Base-by-base conservation (phyloP, 2,329 filamentous ascomycete species). In the Apiospora malaysiana region DNA sequence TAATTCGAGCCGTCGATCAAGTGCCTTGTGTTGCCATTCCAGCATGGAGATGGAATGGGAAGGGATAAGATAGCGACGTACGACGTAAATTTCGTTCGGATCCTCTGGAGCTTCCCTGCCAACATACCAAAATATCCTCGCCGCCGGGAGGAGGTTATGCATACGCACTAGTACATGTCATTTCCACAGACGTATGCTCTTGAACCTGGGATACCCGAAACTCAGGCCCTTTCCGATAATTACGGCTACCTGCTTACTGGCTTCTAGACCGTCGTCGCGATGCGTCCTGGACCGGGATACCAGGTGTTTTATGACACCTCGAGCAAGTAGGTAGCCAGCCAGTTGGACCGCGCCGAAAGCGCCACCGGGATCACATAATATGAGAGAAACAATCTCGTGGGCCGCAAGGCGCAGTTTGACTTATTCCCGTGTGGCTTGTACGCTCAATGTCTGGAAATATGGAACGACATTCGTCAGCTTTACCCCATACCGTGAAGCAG, bases 161-260 rank as follows among this genome's bases (percentile, higher is more conserved):
- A 63, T 63, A 40, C 56, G 56, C 32, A 56, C 56, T 23, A 32
- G 32, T 32, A 40, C 56, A 63, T 63, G 56, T 63, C 56, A 63
- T 63, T 63, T 63, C 56, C 32, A 63, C 32, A 63, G 56, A n/a
- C 56, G 40, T 9, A 21, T 63, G 56, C 21, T 40, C 18, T 14
- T 40, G 21, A 10, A 2, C 7, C 56, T 63, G 56, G 56, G 66
- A 45, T 47, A 68, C 66, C 66, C 66, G 42, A 47, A 68, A 47
- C 43, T 43, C 66, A 47, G 66, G 25, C 66, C 66, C 32, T 47
- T 68, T 68, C 66, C 66, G 66, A 68, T 46, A 68, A 47, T 68
- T 32, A 47, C 66, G 66, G 66, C 43, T 68, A 68, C 66, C 66
- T 47, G 66, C 66, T n/a, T 68, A 40, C 56, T 37, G 56, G 56